Base-by-base conservation (phyloP, 768 basidiomycete genomes). In the Amanita thiersii region DNA sequence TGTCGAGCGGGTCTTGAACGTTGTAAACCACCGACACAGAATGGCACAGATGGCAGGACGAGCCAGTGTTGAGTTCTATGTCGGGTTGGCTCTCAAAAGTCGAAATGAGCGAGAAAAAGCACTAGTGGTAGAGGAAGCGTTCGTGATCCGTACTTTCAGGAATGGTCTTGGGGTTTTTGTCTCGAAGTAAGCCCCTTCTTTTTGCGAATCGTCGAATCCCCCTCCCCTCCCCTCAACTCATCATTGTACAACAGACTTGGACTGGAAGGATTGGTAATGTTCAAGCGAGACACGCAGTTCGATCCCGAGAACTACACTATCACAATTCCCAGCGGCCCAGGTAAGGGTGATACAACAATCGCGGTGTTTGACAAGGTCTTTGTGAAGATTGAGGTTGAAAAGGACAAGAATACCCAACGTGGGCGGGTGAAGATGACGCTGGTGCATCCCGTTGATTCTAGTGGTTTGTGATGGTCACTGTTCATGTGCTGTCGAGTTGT, bases 151-250 rank as follows among this genome's bases (percentile, higher is more conserved):
- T 47, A 81, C 85, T 3, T 98, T 99, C 64, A 73, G 86, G 53
- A 99, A 99, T 58, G 96, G 94, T 0, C 61, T 99, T 23, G 86
- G 89, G n/a, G 94, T 98, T 26, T 98, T 96, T 50, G 91, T 98
- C 21, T 88, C 81, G 23, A 81, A 83, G 94, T 97, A 50, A 58
- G 89, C 68, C 6, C 28, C 30, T 38, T 21, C 20, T 35, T 38
- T 34, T 9, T n/a, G 32, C 14, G 12, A 15, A 1, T n/a, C n/a
- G n/a, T n/a, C n/a, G n/a, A n/a, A n/a, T n/a, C n/a, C n/a, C n/a
- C n/a, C n/a, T n/a, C n/a, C n/a, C n/a, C n/a, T n/a, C n/a, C n/a
- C n/a, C n/a, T n/a, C n/a, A n/a, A n/a, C 2, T 29, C 4, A n/a
- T 33, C n/a, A 23, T 28, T 43, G 30, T 38, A 35, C 45, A 19